Conservation (phyloP, 495 filamentous ascomycete species). For the Penicillium robsamsonii region DNA sequence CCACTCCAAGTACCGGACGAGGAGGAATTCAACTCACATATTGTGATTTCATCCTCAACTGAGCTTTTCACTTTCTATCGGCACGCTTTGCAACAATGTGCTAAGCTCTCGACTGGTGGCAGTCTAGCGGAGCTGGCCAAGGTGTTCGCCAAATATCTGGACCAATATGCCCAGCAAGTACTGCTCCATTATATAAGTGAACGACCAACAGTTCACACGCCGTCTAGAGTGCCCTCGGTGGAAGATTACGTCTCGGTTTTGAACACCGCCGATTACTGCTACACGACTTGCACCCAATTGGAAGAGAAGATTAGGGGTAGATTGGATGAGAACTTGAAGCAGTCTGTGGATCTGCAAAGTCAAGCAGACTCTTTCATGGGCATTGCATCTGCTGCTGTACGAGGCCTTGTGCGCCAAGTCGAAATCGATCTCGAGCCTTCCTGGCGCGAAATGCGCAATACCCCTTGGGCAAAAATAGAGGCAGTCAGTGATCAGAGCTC, state of each 20-base stretch:
- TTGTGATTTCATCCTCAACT: constrained; percentile 90
- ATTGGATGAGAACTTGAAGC: constrained; percentile 73
- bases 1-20: constrained; percentile 79
- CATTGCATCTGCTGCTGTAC: constrained; percentile 83
- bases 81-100: constrained; percentile 85
- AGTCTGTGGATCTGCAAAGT: constrained; percentile 80
- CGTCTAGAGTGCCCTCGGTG: constrained; percentile 56
- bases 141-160: constrained; percentile 87
- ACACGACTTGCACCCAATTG: constrained; percentile 83
- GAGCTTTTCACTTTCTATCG: constrained; percentile 98
- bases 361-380: constrained; percentile 96
- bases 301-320: constrained; percentile 92
- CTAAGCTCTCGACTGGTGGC: constrained; percentile 87
- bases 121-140: constrained; percentile 82
- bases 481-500: constrained; percentile 93
- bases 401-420: constrained; percentile 77
- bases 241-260: constrained; percentile 82
- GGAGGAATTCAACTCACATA: constrained; percentile 87
- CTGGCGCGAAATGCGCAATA: constrained; percentile 98
- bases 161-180: constrained; percentile 93
- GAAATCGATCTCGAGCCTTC: constrained; percentile 77
- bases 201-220: constrained; percentile 47
- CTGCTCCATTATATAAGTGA: constrained; percentile 75
- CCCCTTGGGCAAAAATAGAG: constrained; percentile 92
- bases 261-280: constrained; percentile 98